phyloP scores from a whole-genome alignment of 306 rosid species.

The Urtica urens region DNA sequence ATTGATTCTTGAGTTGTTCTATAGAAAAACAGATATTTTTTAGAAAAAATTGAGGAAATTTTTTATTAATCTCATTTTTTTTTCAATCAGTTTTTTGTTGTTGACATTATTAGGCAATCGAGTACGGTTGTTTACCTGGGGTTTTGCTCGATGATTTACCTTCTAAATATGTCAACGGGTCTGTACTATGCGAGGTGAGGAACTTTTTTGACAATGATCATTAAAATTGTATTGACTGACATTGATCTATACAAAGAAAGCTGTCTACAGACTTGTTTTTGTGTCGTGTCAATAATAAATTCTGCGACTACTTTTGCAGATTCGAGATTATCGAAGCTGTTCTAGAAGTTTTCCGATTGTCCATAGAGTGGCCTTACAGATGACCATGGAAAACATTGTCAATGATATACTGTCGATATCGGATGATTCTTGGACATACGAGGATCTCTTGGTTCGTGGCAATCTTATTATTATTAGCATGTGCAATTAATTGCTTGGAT shows the following conservation, averaged over 20 bases:
- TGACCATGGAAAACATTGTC: slow-evolving; percentile 28
- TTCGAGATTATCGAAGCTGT: slow-evolving; percentile 30
- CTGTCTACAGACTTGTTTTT: too few species aligned
- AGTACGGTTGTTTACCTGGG: slow-evolving; percentile 19
- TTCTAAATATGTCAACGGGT: slow-evolving; percentile 10
- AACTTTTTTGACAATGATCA: too few species aligned
- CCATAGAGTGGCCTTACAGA: slow-evolving; percentile 18
- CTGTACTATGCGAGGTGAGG: slow-evolving; percentile 14
- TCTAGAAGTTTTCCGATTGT: slow-evolving; percentile 17
- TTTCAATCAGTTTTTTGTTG: not conserved
- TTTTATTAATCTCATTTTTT: not conserved
- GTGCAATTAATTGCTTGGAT: not conserved
- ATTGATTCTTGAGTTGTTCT: not conserved
- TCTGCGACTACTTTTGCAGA: too few species aligned
- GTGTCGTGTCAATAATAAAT: too few species aligned
- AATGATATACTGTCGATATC: slow-evolving; percentile 27
- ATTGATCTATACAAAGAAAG: too few species aligned
- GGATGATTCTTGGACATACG: slow-evolving; percentile 23
- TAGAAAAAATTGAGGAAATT: not conserved
- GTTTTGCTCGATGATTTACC: slow-evolving; percentile 5
- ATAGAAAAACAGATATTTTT: too few species aligned
- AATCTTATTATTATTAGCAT: slow-evolving; percentile 2
- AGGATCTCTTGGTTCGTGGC: slow-evolving; percentile 26
- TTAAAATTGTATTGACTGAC: too few species aligned
- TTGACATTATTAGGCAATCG: slow-evolving; percentile 11